Percentiles rank a stretch among this genome's conserved stretches.
Evolutionary conservation across 371 early-diverging fungal genomes (phyloP).

Genomic region (Lichtheimia ramosa): DNA sequence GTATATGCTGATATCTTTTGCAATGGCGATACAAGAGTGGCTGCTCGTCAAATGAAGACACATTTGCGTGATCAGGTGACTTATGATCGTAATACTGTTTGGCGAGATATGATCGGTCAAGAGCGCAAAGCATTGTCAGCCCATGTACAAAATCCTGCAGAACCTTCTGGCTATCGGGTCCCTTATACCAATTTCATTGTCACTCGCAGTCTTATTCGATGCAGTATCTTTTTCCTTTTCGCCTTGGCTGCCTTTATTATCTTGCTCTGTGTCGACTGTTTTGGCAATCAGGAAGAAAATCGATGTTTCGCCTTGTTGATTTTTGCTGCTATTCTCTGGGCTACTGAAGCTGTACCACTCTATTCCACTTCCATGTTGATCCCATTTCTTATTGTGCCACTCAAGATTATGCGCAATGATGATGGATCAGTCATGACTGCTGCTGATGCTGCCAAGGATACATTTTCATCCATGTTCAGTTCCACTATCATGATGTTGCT

Average conservation of each 20-base stretch:
- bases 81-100: constrained; percentile 80
- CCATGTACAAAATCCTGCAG: constrained; percentile 45
- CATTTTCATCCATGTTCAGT: constrained; percentile 93
- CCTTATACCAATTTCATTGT: constrained; percentile 30
- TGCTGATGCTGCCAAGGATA: constrained; percentile 74
- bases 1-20: constrained; percentile 69
- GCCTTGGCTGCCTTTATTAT: constrained; percentile 58
- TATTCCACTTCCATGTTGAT: constrained; percentile 80
- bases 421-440: constrained; percentile 58
- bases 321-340: constrained; percentile 69
- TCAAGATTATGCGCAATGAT: constrained; percentile 67
- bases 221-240: constrained; percentile 29
- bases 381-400: constrained; percentile 73
- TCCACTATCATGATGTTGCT: constrained; percentile 94
- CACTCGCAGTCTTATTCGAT: constrained; percentile 23
- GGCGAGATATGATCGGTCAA: constrained; percentile 79
- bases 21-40: constrained; percentile 49
- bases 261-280: constrained; percentile 56
- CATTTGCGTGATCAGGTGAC: constrained; percentile 72
- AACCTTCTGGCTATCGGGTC: constrained; percentile 34
- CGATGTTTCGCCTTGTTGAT: constrained; percentile 68
- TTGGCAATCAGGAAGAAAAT: constrained; percentile 62
- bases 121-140: constrained; percentile 64
- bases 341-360: constrained; percentile 80
- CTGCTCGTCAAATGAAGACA: constrained; percentile 64